A percentile compares a stretch with the other conserved stretches of the same genome.
These are phyloP conservation scores for Discostella stelligera DNA, from an alignment of 352 stramenopile genomes.

Conservation along the genomic window DNA sequence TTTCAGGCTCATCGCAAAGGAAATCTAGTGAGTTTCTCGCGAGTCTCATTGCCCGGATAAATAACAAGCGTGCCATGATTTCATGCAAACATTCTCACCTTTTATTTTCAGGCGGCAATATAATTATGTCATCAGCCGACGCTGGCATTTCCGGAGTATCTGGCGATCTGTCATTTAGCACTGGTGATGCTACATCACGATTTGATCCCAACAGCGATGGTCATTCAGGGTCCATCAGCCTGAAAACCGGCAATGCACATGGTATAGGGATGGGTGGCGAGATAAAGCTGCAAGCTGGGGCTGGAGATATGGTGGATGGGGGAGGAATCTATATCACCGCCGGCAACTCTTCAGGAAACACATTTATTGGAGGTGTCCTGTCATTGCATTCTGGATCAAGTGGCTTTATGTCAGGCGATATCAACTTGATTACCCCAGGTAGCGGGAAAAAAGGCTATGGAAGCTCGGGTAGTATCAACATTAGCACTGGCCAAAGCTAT, in stretches of 20 bases:
- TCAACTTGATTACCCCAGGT: conserved; percentile 20
- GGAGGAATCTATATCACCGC: conserved; percentile 22
- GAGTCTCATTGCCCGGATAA: neutral
- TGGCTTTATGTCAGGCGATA: conserved; percentile 10
- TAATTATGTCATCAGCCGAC: conserved; percentile 77
- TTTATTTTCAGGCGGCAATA: conserved; percentile 17
- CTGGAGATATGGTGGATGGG: conserved; percentile 13
- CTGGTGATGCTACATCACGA: conserved; percentile 57
- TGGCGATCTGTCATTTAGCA: conserved; percentile 81
- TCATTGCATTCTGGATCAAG: conserved; percentile 22
- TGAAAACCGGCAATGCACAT: conserved; percentile 22
- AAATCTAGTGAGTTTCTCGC: conserved; percentile 25
- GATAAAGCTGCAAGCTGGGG: conserved; percentile 18
- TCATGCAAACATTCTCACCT: neutral
- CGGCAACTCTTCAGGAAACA: conserved; percentile 17
- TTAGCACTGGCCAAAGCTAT: conserved; percentile 24
- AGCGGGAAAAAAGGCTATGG: conserved; percentile 2
- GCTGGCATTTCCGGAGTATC: conserved; percentile 81
- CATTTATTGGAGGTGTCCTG: conserved; percentile 19
- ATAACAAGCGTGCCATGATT: too few species aligned
- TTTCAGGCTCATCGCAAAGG: conserved; percentile 14
- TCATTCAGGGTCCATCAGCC: conserved; percentile 22
- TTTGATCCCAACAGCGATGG: neutral
- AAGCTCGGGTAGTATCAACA: conserved; percentile 26
- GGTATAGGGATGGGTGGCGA: conserved; percentile 31